These are phyloP conservation scores for Anisodus acutangulus DNA, from an alignment of 257 asterid genomes.

Conservation along the genomic window DNA sequence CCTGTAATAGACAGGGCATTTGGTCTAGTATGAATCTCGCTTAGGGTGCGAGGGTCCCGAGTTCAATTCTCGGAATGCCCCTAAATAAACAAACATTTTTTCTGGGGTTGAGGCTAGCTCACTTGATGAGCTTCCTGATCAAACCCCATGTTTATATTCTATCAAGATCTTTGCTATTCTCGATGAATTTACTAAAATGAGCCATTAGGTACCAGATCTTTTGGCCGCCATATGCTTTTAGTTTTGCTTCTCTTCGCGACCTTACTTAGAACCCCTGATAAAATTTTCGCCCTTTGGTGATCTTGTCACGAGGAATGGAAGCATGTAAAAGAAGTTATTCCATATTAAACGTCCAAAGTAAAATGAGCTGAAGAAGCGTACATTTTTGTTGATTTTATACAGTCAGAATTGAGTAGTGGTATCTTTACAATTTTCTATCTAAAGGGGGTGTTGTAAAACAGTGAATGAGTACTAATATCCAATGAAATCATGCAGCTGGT, in stretches of 20 bases:
- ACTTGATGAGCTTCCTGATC: too few relatives aligned
- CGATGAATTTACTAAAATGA: neutral
- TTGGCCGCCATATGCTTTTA: neutral
- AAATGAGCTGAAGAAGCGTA: neutral
- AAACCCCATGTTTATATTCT: neutral
- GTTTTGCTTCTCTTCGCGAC: too few relatives aligned
- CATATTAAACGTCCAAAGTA: neutral
- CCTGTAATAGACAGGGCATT: conserved; percentile 43
- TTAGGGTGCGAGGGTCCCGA: conserved; percentile 96
- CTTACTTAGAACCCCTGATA: too few relatives aligned
- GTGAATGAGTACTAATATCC: neutral
- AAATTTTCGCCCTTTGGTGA: too few relatives aligned
- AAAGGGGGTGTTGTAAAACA: neutral
- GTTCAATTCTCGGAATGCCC: conserved; percentile 95
- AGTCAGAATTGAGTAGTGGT: neutral
- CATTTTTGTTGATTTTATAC: neutral
- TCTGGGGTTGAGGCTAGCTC: too few relatives aligned
- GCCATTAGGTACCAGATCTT: neutral
- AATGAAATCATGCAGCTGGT: neutral
- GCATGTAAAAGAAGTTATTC: neutral
- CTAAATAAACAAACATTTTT: neutral
- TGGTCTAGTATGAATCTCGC: conserved; percentile 86
- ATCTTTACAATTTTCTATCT: neutral
- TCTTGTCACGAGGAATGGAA: too few relatives aligned
- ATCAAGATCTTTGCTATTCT: neutral